These are phyloP conservation scores for Pseudocercospora vitis DNA, from an alignment of 2,329 filamentous ascomycete species.

Conservation along the genomic window DNA sequence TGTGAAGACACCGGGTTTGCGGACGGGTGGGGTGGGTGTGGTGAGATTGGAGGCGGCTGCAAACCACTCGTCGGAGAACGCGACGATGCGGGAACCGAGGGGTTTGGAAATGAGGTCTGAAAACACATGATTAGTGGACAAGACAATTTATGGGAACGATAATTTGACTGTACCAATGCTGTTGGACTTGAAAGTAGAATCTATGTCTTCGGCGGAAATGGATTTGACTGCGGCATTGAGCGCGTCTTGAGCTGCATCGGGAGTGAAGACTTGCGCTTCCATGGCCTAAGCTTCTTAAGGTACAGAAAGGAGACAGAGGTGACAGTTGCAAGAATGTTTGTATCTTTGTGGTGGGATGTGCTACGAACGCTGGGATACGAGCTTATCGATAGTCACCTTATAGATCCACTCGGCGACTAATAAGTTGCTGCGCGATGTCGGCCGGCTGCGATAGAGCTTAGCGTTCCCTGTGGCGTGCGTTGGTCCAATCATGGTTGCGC, in stretches of 20 bases:
- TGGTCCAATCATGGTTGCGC: slow-evolving; percentile 6
- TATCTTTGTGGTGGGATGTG: slow-evolving; percentile 5
- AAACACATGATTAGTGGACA: neutral
- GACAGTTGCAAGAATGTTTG: neutral
- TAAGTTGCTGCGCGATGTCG: neutral
- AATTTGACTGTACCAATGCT: slow-evolving; percentile 46
- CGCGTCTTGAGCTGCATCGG: slow-evolving; percentile 35
- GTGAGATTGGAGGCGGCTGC: slow-evolving; percentile 60
- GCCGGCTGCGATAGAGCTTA: slow-evolving; percentile 10
- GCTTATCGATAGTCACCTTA: slow-evolving; percentile 8
- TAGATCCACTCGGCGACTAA: neutral
- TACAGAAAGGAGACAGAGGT: neutral
- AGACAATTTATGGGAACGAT: neutral
- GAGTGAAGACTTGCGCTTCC: slow-evolving; percentile 37
- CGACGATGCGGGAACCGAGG: slow-evolving; percentile 54
- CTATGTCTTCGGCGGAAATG: slow-evolving; percentile 52
- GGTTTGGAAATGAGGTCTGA: slow-evolving; percentile 55
- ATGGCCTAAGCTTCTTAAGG: neutral
- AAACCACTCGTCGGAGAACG: slow-evolving; percentile 63
- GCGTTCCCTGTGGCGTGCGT: too few relatives aligned
- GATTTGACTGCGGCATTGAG: slow-evolving; percentile 32
- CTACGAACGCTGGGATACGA: neutral
- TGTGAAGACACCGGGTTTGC: slow-evolving; percentile 58
- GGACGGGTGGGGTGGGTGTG: slow-evolving; percentile 57
- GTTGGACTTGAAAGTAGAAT: slow-evolving; percentile 55